A percentile compares a stretch with the other conserved stretches of the same genome.
These are phyloP conservation scores for Hortaea werneckii DNA, from an alignment of 2,329 filamentous ascomycete genomes.

Conservation along the genomic window DNA sequence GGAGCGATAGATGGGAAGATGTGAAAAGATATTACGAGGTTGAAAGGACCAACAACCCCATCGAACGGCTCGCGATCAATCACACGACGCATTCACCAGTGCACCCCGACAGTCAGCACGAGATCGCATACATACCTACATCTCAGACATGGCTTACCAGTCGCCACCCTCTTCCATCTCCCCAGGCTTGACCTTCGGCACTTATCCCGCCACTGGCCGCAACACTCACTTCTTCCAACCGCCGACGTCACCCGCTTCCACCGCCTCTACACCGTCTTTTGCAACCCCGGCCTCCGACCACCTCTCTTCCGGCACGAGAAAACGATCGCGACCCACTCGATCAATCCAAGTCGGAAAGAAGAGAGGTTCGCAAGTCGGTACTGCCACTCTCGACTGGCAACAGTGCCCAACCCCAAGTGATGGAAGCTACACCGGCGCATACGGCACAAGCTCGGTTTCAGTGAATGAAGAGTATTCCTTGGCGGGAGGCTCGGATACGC, in stretches of 20 bases:
- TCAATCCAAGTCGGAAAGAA: too few species aligned
- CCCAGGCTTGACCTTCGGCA: neutral
- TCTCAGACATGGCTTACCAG: neutral
- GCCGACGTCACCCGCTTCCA: slow-evolving; percentile 30
- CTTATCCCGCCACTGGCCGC: neutral
- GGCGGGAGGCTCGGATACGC: slow-evolving; percentile 41
- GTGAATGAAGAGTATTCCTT: slow-evolving; percentile 44
- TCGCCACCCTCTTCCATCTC: neutral
- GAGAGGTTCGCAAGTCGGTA: too few species aligned
- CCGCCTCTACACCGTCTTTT: slow-evolving; percentile 17
- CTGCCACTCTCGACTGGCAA: slow-evolving; percentile 12
- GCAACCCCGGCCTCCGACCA: slow-evolving; percentile 19
- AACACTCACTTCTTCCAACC: slow-evolving; percentile 32
- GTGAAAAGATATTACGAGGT: neutral
- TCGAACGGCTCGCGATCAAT: too few species aligned
- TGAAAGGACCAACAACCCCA: too few species aligned
- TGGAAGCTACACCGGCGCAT: slow-evolving; percentile 9
- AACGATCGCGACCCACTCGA: slow-evolving; percentile 25
- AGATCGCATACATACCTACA: neutral
- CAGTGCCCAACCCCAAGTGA: slow-evolving; percentile 15
- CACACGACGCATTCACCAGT: neutral
- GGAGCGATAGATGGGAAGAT: too few species aligned
- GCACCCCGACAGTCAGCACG: neutral
- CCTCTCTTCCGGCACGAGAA: slow-evolving; percentile 19
- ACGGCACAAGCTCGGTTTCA: slow-evolving; percentile 30